These are phyloP conservation scores for Casaregolazyma suthepensis DNA, from an alignment of 1,139 yeast species.

Conservation along the genomic window DNA sequence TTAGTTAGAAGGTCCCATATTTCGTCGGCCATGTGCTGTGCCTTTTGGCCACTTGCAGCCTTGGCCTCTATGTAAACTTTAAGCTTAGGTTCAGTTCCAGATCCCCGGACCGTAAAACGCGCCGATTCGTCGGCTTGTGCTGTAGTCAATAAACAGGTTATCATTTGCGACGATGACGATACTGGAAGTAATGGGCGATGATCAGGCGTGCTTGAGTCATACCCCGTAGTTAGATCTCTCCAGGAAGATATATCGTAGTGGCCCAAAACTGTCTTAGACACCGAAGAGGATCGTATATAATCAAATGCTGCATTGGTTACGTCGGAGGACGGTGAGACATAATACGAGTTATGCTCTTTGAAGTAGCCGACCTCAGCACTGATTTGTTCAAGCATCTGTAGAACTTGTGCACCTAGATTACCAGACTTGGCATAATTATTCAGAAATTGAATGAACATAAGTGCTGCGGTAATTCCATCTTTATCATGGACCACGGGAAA, in stretches of 20 bases:
- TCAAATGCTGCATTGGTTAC: conserved; percentile 50
- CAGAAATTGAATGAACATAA: conserved; percentile 70
- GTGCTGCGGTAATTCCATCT: conserved; percentile 83
- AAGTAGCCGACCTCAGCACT: conserved; percentile 68
- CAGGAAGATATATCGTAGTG: conserved; percentile 51
- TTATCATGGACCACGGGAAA: conserved; percentile 82
- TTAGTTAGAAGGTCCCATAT: conserved; percentile 59
- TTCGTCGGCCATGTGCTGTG: conserved; percentile 46
- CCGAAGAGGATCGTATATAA: conserved; percentile 31
- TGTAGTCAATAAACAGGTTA: conserved; percentile 48
- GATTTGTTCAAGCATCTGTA: conserved; percentile 51
- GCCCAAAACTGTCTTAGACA: conserved; percentile 45
- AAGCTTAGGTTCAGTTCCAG: conserved; percentile 94
- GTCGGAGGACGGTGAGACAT: conserved; percentile 51
- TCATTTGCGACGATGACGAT: conserved; percentile 77
- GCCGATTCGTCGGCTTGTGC: conserved; percentile 24
- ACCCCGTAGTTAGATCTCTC: conserved; percentile 84
- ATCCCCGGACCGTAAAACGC: conserved; percentile 83
- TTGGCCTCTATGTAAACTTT: conserved; percentile 86
- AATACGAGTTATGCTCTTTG: conserved; percentile 84
- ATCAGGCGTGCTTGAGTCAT: conserved; percentile 59
- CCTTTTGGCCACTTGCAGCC: conserved; percentile 41
- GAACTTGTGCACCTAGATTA: conserved; percentile 29
- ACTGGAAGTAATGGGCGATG: conserved; percentile 60
- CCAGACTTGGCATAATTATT: conserved; percentile 25